Conservation (phyloP, 208 protist genomes). For the Acanthamoeba polyphaga region DNA sequence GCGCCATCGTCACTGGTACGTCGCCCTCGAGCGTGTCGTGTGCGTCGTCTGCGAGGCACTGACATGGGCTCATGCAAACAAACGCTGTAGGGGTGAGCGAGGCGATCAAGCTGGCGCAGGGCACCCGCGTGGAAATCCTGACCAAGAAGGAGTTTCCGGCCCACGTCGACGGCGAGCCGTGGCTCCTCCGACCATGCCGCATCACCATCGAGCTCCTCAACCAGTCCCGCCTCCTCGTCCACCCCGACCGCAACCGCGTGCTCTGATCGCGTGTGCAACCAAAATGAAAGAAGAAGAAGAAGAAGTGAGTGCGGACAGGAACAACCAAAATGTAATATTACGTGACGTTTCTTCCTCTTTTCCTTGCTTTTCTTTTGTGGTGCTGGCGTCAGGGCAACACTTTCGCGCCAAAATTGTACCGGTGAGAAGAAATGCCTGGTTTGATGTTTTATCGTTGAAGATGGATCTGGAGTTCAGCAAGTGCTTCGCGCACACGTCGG, state of each 20-base stretch:
- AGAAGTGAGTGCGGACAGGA: too few relatives aligned
- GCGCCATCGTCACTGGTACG: slow-evolving; percentile 37
- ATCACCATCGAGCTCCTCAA: slow-evolving; percentile 33
- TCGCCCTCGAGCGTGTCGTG: neutral
- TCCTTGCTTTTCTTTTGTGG: too few relatives aligned
- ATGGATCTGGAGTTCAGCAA: slow-evolving; percentile 51
- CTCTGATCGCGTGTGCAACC: too few relatives aligned
- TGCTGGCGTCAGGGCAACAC: neutral
- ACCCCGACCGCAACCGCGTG: neutral
- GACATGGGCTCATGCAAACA: neutral
- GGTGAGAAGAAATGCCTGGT: too few relatives aligned
- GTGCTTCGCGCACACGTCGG: neutral
- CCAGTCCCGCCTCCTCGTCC: slow-evolving; percentile 7
- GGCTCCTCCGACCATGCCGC: neutral
- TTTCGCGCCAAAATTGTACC: neutral
- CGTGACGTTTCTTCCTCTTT: too few relatives aligned
- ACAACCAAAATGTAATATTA: too few relatives aligned
- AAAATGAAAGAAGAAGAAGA: too few relatives aligned
- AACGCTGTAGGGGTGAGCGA: neutral
- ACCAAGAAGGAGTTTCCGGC: neutral
- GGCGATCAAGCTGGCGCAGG: slow-evolving; percentile 62
- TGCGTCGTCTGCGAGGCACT: neutral
- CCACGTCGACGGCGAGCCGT: slow-evolving; percentile 62
- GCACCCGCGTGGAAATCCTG: slow-evolving; percentile 5
- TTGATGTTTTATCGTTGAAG: neutral